Conservation (phyloP, 345 rosid species). For the Abelmoschus esculentus region DNA sequence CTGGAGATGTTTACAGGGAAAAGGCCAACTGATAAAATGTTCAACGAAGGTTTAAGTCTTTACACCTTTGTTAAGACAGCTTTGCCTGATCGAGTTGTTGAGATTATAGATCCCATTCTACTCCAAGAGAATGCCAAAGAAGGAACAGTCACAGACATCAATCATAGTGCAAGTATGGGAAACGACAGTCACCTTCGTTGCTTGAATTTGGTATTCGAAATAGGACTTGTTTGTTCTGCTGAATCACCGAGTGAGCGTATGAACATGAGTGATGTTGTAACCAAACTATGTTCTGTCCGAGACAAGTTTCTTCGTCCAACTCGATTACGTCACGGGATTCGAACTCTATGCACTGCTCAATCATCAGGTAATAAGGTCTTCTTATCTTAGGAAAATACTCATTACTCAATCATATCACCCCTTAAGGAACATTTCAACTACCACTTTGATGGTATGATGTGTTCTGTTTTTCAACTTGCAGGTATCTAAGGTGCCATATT, state of each 20-base stretch:
- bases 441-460: background rate
- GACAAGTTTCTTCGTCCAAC: background rate
- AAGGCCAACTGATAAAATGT: slow-evolving; percentile 21
- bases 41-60: slow-evolving; percentile 18
- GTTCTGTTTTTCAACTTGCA: background rate
- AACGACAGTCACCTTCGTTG: background rate
- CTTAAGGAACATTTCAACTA: background rate
- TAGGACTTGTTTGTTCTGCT: slow-evolving; percentile 18
- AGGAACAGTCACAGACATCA: background rate
- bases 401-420: background rate
- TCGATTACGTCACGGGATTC: background rate
- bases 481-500: background rate
- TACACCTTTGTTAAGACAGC: slow-evolving; percentile 15
- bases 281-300: background rate
- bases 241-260: slow-evolving; percentile 4
- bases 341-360: background rate
- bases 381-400: background rate
- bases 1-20: slow-evolving; percentile 25
- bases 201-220: slow-evolving; percentile 7
- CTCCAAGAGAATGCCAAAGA: background rate
- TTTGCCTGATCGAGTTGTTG: slow-evolving; percentile 9
- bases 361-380: background rate
- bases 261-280: slow-evolving; percentile 6
- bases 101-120: slow-evolving; percentile 15
- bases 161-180: background rate